These are phyloP conservation scores for Pseudogymnoascus sp. DNA, from an alignment of 2,329 filamentous ascomycete species.

Conservation along the genomic window DNA sequence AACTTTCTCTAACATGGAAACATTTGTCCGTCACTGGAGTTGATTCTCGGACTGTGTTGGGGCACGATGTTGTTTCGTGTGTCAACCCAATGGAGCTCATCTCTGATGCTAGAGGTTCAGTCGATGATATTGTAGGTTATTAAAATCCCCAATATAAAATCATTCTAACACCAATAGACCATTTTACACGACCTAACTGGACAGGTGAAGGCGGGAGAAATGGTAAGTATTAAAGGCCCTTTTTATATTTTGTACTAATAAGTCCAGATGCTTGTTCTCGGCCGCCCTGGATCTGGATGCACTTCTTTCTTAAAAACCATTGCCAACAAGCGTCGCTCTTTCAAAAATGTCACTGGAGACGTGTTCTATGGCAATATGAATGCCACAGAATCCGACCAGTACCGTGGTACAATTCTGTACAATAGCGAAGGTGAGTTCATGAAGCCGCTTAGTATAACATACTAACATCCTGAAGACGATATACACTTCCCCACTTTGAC, in stretches of 20 bases:
- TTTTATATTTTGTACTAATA: slow-evolving; percentile 42
- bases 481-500: slow-evolving; percentile 43
- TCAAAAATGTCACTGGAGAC: slow-evolving; percentile 48
- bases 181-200: slow-evolving; percentile 11
- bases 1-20: slow-evolving; percentile 11
- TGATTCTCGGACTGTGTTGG: slow-evolving; percentile 11
- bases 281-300: slow-evolving; percentile 61
- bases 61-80: slow-evolving; percentile 10
- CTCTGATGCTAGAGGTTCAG: not conserved
- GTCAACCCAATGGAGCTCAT: slow-evolving; percentile 10
- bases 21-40: slow-evolving; percentile 8
- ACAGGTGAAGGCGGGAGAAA: slow-evolving; percentile 12
- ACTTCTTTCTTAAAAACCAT: slow-evolving; percentile 64
- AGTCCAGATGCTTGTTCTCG: slow-evolving; percentile 60
- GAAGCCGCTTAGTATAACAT: slow-evolving; percentile 59
- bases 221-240: slow-evolving; percentile 24
- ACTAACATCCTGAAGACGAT: slow-evolving; percentile 57
- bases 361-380: slow-evolving; percentile 45
- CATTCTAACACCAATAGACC: slow-evolving; percentile 3
- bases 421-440: slow-evolving; percentile 44
- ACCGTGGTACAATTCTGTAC: slow-evolving; percentile 49
- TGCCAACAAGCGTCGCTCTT: slow-evolving; percentile 55
- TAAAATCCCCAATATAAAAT: not conserved
- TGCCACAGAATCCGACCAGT: slow-evolving; percentile 35
- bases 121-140: slow-evolving; percentile 1